phyloP scores from a whole-genome alignment of 139 green algal species.

The Coccomyxa sp. region DNA sequence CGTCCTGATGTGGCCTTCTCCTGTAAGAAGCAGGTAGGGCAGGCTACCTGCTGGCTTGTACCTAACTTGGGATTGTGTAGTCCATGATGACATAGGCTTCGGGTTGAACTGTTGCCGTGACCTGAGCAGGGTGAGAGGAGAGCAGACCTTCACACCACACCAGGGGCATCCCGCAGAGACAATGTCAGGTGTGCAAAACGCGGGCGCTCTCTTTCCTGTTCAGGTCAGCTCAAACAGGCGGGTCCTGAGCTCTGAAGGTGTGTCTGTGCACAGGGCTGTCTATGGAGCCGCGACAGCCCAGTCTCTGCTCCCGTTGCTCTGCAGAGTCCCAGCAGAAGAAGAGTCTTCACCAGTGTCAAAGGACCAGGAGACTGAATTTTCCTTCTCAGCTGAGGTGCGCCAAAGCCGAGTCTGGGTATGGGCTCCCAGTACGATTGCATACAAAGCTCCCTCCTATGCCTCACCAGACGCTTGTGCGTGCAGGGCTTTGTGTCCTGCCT shows the following conservation, averaged over 20 bases:
- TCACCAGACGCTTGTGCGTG: neutral
- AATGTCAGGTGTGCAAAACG: neutral
- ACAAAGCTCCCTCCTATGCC: too few relatives aligned
- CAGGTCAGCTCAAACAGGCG: neutral
- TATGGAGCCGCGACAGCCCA: constrained; percentile 72
- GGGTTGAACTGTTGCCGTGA: neutral
- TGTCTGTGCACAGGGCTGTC: constrained; percentile 56
- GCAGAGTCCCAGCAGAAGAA: neutral
- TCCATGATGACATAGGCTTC: neutral
- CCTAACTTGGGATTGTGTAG: neutral
- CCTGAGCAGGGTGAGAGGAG: neutral
- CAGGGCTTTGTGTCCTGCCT: constrained; percentile 66
- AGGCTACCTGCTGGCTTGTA: neutral
- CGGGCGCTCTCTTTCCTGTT: neutral
- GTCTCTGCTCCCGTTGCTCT: constrained; percentile 57
- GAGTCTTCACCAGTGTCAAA: too few relatives aligned
- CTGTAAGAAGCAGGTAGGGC: constrained; percentile 43
- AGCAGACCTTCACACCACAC: neutral
- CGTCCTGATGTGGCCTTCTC: constrained; percentile 42
- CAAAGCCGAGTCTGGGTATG: too few relatives aligned
- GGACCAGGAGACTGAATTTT: too few relatives aligned
- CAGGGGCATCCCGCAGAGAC: neutral
- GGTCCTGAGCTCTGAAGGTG: neutral
- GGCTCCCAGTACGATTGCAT: too few relatives aligned
- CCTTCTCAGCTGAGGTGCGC: too few relatives aligned